Evolutionary conservation across 495 filamentous ascomycete genomes (phyloP), one percentile per base, ranked within the genome.

Genomic region (Bacidia rubella): DNA sequence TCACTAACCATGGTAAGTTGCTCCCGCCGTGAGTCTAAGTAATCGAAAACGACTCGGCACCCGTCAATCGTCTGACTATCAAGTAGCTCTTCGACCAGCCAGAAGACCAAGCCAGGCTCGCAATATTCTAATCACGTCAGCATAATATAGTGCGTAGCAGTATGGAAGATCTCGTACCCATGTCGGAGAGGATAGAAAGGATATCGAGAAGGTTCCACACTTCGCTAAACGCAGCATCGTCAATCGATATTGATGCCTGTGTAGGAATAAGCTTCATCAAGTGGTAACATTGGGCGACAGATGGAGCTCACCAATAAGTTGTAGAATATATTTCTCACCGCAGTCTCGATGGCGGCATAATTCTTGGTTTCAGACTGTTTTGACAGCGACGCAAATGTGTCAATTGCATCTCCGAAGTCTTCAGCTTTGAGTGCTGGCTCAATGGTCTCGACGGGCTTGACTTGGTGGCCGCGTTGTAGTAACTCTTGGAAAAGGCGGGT

Each of bases 171-270:
- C 27, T 64, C 71, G 51, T 63, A 83, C 81, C 80, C 58, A 75
- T 70, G 60, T 99, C 90, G 50, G 89, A 88, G 59, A 92, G 81
- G 15, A 92, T 80, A 1, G 85, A 81, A 9, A 95, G 72, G 39
- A 95, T 80, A 65, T 99, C 92, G 47, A 99, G 76, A 15, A 99
- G 74, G 62, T 95, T 90, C 88, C 89, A 96, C 45, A 97, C 78
- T 48, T 80, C 70, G 43, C 86, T 82, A 57, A 95, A 93, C 0
- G 72, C 66, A 42, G 81, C 82, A 21, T 84, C 77, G 39, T 85
- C 74, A 54, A 93, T 93, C 3, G 80, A 72, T 12, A 74, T 84
- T 15, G 74, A 72, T 29, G 82, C 78, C 84, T 87, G 60, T 38
- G 43, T 51, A 19, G 17, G n/a, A 2, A 50, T 21, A n/a, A 3